Evolutionary conservation across 192 early-diverging fungal genomes (phyloP).

Genomic region (Entophlyctis luteolus): DNA sequence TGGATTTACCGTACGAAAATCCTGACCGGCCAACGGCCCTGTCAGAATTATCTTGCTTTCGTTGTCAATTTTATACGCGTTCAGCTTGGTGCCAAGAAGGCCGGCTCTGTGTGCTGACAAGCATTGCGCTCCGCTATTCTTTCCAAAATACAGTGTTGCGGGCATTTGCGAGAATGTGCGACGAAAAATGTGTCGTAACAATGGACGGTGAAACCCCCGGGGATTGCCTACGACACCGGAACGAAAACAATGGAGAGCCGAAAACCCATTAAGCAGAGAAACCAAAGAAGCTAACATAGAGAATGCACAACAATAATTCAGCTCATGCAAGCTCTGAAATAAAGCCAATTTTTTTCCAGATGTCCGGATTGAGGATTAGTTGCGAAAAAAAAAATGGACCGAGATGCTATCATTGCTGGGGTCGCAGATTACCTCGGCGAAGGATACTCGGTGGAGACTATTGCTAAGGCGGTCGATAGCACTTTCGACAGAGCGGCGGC

Average conservation of each 20-base stretch:
- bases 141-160: constrained; percentile 29
- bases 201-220: too few relatives aligned
- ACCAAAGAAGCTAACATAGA: too few relatives aligned
- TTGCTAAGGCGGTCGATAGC: neutral
- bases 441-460: neutral
- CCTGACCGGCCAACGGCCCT: constrained; percentile 16
- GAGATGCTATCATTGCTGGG: neutral
- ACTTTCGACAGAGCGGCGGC: neutral
- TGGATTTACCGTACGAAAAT: constrained; percentile 31
- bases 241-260: too few relatives aligned
- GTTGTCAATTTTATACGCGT: constrained; percentile 24
- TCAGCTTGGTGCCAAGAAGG: constrained; percentile 19
- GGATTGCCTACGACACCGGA: too few relatives aligned
- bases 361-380: too few relatives aligned
- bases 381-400: too few relatives aligned
- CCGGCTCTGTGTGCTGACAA: constrained; percentile 33
- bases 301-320: too few relatives aligned
- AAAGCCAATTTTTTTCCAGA: too few relatives aligned
- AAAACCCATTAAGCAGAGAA: too few relatives aligned
- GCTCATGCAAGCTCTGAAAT: too few relatives aligned
- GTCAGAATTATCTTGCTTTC: constrained; percentile 19
- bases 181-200: too few relatives aligned
- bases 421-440: neutral
- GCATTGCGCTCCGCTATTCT: constrained; percentile 25
- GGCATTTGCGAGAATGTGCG: too few relatives aligned